phyloP scores from a whole-genome alignment of 345 rosid species.

The Pistacia integerrima region DNA sequence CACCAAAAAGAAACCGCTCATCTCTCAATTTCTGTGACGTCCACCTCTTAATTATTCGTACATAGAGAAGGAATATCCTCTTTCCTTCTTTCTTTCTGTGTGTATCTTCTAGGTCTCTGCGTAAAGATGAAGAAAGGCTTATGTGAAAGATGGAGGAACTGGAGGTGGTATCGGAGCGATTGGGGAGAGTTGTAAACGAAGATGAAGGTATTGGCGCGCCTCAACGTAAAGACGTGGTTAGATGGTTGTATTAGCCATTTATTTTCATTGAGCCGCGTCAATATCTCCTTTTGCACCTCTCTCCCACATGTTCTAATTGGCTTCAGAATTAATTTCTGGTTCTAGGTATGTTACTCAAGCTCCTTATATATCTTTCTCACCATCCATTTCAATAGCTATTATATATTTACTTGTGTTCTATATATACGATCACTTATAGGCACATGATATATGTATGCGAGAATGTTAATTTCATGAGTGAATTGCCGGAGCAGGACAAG shows the following conservation, averaged over 20 bases:
- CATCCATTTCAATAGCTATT: neutral
- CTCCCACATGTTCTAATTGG: neutral
- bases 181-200: conserved; percentile 16
- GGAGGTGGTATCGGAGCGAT: neutral
- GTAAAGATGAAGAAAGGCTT: neutral
- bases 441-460: neutral
- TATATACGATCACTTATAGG: neutral
- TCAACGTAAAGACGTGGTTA: conserved; percentile 47
- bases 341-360: conserved; percentile 13
- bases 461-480: neutral
- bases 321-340: neutral
- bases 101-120: neutral
- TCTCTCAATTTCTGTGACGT: neutral
- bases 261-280: conserved; percentile 59
- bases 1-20: neutral
- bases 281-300: conserved; percentile 37
- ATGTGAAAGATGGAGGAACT: neutral
- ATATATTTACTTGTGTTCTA: neutral
- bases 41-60: neutral
- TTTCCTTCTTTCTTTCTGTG: neutral
- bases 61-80: conserved; percentile 9
- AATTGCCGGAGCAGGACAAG: neutral
- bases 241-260: conserved; percentile 18
- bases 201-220: conserved; percentile 46
- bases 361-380: neutral